Evolutionary conservation across 176 grass and related monocot species (phyloP), one percentile per base, ranked within the genome.

Genomic region (Oryza rufipogon): DNA sequence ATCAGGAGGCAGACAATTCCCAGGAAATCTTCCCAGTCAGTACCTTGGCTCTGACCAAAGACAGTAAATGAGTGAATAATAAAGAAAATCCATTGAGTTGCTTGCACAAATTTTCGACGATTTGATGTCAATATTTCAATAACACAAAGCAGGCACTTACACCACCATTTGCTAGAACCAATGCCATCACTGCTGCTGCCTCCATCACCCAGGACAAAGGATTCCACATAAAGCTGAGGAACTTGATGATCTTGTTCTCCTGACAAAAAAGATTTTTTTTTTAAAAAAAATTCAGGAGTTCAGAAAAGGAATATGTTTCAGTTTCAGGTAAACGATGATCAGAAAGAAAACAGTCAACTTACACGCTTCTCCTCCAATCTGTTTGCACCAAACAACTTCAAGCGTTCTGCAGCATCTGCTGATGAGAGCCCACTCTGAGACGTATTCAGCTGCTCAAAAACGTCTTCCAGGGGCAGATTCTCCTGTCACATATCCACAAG

Each of bases 171-270:
- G 91, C 91, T 11, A 97, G 52, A 34, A 88, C 73, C 45, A 97
- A 36, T 68, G 94, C 91, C 94, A 94, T 90, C 11, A 94, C 13
- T 3, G 91, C 94, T 68, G 91, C 94, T 63, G 91, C 94, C 87
- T 97, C 91, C 91, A 92, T 97, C 56, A 97, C 94, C 89, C 89
- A 97, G 6, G 94, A 94, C 85, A 94, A 79, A n/a, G 94, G 94
- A 22, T 97, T 97, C 94, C 94, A 97, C 94, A 97, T 94, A 60
- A 97, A 97, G 39, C 91, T 47, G 15, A 97, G 77, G 70, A 93
- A 94, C 72, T 97, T 97, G 20, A 97, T 56, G 73, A 92, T 41
- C 78, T 97, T 97, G 70, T 94, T 94, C 70, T 97, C 91, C 91
- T 97, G 68, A 1, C 75, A 68, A 39, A 92, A 76, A 26, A 10